These are phyloP conservation scores for Juncus inflexus DNA, from an alignment of 176 grass and related monocot species.

Conservation along the genomic window DNA sequence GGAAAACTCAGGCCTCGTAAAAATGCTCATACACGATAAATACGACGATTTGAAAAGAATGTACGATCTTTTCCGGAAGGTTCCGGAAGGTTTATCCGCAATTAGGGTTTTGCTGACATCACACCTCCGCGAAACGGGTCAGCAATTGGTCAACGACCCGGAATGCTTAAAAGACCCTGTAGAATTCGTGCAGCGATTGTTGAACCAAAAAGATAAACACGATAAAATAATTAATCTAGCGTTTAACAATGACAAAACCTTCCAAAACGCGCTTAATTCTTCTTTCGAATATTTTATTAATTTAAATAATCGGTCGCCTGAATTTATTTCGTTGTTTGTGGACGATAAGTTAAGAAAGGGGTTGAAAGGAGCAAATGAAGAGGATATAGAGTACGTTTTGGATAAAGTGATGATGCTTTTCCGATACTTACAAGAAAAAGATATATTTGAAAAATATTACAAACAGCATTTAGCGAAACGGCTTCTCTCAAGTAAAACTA, in stretches of 20 bases:
- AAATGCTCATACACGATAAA: slow-evolving; percentile 86
- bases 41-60: slow-evolving; percentile 76
- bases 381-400: slow-evolving; percentile 81
- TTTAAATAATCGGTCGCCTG: slow-evolving; percentile 90
- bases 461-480: slow-evolving; percentile 89
- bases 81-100: slow-evolving; percentile 71
- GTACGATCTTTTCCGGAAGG: slow-evolving; percentile 83
- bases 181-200: slow-evolving; percentile 82
- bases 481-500: slow-evolving; percentile 78
- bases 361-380: slow-evolving; percentile 80
- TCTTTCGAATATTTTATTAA: slow-evolving; percentile 98
- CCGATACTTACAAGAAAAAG: slow-evolving; percentile 95
- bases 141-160: slow-evolving; percentile 70
- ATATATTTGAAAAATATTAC: slow-evolving; percentile 98
- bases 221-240: slow-evolving; percentile 89
- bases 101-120: slow-evolving; percentile 85
- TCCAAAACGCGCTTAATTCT: slow-evolving; percentile 92
- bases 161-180: slow-evolving; percentile 93
- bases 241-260: slow-evolving; percentile 92
- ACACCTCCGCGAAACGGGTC: slow-evolving; percentile 79
- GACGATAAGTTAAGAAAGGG: slow-evolving; percentile 96
- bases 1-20: slow-evolving; percentile 92
- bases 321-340: slow-evolving; percentile 93
- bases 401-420: slow-evolving; percentile 99
- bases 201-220: slow-evolving; percentile 92